These are phyloP conservation scores for Microcyclosporella mali DNA, from an alignment of 2,329 filamentous ascomycete genomes.

Conservation along the genomic window DNA sequence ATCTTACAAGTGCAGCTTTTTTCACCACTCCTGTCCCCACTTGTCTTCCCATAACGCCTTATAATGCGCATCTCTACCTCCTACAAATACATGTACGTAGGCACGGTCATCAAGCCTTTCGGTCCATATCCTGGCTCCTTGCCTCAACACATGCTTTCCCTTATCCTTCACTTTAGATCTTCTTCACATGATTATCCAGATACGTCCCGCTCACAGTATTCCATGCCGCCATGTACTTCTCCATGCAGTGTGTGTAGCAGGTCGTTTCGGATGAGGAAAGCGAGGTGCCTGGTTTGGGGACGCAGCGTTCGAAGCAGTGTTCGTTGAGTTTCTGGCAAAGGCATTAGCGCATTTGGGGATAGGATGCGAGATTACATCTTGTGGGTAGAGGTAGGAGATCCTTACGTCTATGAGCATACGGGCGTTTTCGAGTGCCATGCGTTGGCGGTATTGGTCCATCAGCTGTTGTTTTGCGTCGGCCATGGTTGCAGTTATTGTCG, in stretches of 20 bases:
- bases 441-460: constrained; percentile 49
- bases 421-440: constrained; percentile 47
- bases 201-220: constrained; percentile 48
- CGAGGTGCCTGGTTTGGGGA: constrained; percentile 47
- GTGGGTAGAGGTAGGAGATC: background rate
- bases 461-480: constrained; percentile 42
- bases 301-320: constrained; percentile 52
- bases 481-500: constrained; percentile 18
- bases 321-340: constrained; percentile 47
- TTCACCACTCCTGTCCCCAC: background rate
- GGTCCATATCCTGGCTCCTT: too few species aligned
- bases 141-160: background rate
- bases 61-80: constrained; percentile 4
- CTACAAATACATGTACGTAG: too few species aligned
- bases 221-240: constrained; percentile 52
- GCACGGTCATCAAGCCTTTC: too few species aligned
- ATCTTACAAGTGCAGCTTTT: constrained; percentile 7
- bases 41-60: constrained; percentile 7
- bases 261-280: constrained; percentile 45
- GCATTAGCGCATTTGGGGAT: constrained; percentile 1
- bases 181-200: constrained; percentile 42
- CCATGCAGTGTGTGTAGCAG: constrained; percentile 49
- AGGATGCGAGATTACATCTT: constrained; percentile 1
- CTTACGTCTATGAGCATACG: constrained; percentile 45
- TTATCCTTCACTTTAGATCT: constrained; percentile 17